A percentile compares a stretch with the other conserved stretches of the same genome.
These are phyloP conservation scores for Vitis labrusca DNA, from an alignment of 164 flowering plant genomes.

Conservation along the genomic window DNA sequence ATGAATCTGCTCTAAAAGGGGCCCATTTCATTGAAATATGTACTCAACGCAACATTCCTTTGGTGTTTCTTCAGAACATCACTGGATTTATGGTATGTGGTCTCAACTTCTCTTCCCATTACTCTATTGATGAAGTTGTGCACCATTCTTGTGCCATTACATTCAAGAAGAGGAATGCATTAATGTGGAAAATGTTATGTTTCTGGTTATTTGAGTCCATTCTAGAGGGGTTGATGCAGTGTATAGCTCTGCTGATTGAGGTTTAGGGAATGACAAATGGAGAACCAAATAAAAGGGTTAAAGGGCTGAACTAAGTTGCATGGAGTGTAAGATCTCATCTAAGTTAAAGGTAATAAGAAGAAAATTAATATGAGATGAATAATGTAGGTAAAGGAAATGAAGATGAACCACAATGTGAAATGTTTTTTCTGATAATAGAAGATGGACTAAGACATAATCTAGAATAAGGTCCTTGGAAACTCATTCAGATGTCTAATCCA, in stretches of 20 bases:
- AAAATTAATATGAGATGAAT: no score
- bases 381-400: no score
- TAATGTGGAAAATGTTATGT: not conserved
- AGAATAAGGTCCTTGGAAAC: not conserved
- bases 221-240: not conserved
- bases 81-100: constrained; percentile 90
- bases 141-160: not conserved
- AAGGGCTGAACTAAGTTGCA: not conserved
- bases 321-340: not conserved
- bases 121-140: not conserved
- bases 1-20: constrained; percentile 97
- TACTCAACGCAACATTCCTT: constrained; percentile 89
- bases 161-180: not conserved
- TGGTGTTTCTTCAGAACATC: constrained; percentile 95
- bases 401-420: not conserved
- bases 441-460: not conserved
- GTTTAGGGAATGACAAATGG: not conserved
- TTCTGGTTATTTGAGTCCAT: not conserved
- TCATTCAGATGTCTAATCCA: not conserved
- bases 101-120: not conserved
- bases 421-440: not conserved
- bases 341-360: not conserved
- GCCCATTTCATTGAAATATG: constrained; percentile 95
- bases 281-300: not conserved
- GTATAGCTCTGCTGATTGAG: no score